Evolutionary conservation across 2,329 filamentous ascomycete species (phyloP).

Genomic region (Talaromyces sp.): DNA sequence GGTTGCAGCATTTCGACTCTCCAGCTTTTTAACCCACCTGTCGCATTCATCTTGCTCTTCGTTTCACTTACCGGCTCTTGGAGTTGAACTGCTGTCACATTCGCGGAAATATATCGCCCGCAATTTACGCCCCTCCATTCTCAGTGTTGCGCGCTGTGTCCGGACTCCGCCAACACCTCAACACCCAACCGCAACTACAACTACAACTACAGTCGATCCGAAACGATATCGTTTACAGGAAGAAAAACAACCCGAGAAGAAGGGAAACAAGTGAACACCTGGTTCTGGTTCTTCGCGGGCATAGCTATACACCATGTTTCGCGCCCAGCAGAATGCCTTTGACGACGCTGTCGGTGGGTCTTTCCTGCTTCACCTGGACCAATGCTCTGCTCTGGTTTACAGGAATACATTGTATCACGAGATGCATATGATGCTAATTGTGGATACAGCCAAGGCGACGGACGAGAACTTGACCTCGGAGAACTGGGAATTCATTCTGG

Average conservation of each 20-base stretch:
- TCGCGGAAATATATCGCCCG: not conserved
- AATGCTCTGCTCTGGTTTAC: not conserved
- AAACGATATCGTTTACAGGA: not conserved
- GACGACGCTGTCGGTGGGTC: conserved; percentile 64
- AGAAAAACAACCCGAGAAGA: not conserved
- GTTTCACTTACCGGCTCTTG: not conserved
- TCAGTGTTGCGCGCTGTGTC: not conserved
- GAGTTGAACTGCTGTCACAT: not conserved
- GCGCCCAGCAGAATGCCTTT: conserved; percentile 61
- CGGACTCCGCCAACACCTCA: not conserved
- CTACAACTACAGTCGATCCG: too few relatives aligned
- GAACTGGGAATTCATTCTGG: conserved; percentile 68
- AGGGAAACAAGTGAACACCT: not conserved
- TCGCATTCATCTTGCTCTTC: not conserved
- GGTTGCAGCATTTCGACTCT: conserved; percentile 11
- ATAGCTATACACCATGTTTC: conserved; percentile 45
- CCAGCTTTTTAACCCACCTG: not conserved
- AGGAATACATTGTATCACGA: not conserved
- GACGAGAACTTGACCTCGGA: conserved; percentile 95
- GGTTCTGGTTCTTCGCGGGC: conserved; percentile 6
- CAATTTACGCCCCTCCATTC: not conserved
- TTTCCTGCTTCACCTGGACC: not conserved
- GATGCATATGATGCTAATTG: not conserved
- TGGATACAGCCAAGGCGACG: conserved; percentile 66
- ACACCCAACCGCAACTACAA: not conserved